phyloP scores from a whole-genome alignment of 2,329 filamentous ascomycete genomes.

The Cordyceps cicadae region DNA sequence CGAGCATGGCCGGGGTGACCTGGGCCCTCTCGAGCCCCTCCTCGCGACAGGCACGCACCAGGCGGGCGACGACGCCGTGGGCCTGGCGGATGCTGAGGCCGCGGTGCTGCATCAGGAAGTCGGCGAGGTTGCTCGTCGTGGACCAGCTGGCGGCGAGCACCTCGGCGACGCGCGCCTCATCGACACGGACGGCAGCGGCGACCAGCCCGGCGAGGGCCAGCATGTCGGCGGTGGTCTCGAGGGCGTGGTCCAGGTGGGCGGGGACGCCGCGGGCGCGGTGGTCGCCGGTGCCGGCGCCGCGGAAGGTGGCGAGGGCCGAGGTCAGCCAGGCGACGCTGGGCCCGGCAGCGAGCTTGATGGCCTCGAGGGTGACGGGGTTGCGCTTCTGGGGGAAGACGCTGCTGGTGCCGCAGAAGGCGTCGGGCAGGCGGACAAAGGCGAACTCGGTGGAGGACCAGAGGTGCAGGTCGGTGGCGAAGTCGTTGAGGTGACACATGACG shows the following conservation, averaged over 20 bases:
- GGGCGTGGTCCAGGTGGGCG: conserved; percentile 6
- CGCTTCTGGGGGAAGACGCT: conserved; percentile 14
- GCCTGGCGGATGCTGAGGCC: conserved; percentile 12
- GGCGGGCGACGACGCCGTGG: conserved; percentile 9
- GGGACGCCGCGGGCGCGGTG: conserved; percentile 7
- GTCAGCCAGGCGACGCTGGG: conserved; percentile 10
- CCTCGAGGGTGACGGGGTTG: conserved; percentile 12
- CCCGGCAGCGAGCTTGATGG: conserved; percentile 11
- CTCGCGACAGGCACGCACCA: conserved; percentile 10
- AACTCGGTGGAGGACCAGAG: conserved; percentile 13
- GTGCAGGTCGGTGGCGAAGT: conserved; percentile 13
- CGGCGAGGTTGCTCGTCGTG: conserved; percentile 12
- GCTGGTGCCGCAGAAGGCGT: conserved; percentile 12
- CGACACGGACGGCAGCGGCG: conserved; percentile 9
- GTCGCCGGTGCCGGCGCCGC: conserved; percentile 8
- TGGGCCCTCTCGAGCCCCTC: neutral
- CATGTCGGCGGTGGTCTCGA: conserved; percentile 11
- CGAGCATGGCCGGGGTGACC: neutral
- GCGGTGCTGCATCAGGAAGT: conserved; percentile 9
- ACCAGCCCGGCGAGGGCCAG: conserved; percentile 9
- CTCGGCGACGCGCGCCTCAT: neutral
- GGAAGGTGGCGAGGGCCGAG: conserved; percentile 11
- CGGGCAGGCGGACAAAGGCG: conserved; percentile 9
- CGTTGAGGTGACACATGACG: conserved; percentile 12
- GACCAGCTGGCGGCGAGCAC: conserved; percentile 11